Evolutionary conservation across 345 rosid genomes (phyloP), one percentile per base, ranked within the genome.

Genomic region (Adansonia digitata): DNA sequence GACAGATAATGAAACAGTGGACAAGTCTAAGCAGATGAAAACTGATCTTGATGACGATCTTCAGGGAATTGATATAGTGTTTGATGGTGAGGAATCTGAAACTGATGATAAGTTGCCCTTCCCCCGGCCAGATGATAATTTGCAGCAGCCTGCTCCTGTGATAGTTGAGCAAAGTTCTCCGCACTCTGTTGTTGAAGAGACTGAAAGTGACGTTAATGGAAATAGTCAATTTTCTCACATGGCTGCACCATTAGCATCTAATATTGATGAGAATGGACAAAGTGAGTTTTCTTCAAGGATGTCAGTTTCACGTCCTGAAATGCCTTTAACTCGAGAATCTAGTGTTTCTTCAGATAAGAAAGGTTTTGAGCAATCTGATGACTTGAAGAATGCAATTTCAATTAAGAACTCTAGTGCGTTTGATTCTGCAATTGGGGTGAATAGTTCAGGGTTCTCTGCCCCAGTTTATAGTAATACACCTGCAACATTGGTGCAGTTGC

Each of bases 71-170:
- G 98, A 95, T 75, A 95, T 95, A 65, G 91, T 95, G 59, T 95
- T 95, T 81, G 99, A 95, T 73, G 99, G 91, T 43, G 98, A 93
- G 83, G 98, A 90, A 72, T 89, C 94, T 81, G 99, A 91, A 80
- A 72, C 93, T 42, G 97, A 93, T 84, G 98, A 95, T 75, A 90
- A 86, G 81, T 79, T 91, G 75, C 96, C 85, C 31, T 95, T 95
- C 76, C 98, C 90, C 77, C 99, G 91, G 77, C 91, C 92, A 34
- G 99, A 95, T 82, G 93, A 91, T 81, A 93, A 83, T 82, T 83
- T 95, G 76, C 89, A 78, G 80, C 98, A 84, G 85, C 88, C 90
- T 81, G 85, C 95, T 72, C 84, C 97, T 20, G 88, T 86, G 55
- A 81, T 85, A 59, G 82, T 80, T 70, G 96, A 85, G 71, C 93